Base-by-base conservation (phyloP, 2,329 filamentous ascomycete species). In the Talaromyces rugulosus region DNA sequence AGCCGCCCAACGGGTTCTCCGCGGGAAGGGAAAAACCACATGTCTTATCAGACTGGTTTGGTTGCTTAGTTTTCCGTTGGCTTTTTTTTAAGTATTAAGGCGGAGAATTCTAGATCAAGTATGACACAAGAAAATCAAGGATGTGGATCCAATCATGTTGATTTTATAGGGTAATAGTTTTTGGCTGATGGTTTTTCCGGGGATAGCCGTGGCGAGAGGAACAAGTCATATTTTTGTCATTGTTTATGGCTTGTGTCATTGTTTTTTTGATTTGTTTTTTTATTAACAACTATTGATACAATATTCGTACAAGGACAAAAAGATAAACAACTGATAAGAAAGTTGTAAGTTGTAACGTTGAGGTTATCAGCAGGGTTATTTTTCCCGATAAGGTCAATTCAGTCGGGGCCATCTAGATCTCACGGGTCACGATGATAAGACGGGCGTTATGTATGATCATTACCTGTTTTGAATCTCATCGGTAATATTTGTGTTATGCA, bases 91-190 rank as follows among this genome's bases (percentile, higher is more conserved):
- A 27, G 18, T 47, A 47, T 27, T 27, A 23, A 11, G n/a, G n/a
- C 14, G 16, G 16, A 18, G 23, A 23, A 47, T 27, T 47, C 44
- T 47, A 47, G 44, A 47, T 47, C 11, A n/a, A 11, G 16, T 16
- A 44, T 36, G 11, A 12, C 33, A 36, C 34, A 40, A 7, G n/a
- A 40, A 40, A 7, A 16, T n/a, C 36, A 40, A 40, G 14, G 16
- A 5, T 14, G 36, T 40, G 14, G 50, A 53, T 53, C 50, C 60
- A 58, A 52, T 56, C 9, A 50, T 23, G 56, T 59, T 28, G 61
- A 62, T 62, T 62, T 53, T 62, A 62, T 62, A 58, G 61, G 61
- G 57, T 53, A 51, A 56, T 62, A 28, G 18, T 55, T 59, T 12
- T 34, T 12, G 16, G 1, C 27, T 18, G 34, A 42, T n/a, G n/a